These are phyloP conservation scores for Pilasporangium apinafurcum DNA, from an alignment of 352 stramenopile genomes.

Conservation along the genomic window DNA sequence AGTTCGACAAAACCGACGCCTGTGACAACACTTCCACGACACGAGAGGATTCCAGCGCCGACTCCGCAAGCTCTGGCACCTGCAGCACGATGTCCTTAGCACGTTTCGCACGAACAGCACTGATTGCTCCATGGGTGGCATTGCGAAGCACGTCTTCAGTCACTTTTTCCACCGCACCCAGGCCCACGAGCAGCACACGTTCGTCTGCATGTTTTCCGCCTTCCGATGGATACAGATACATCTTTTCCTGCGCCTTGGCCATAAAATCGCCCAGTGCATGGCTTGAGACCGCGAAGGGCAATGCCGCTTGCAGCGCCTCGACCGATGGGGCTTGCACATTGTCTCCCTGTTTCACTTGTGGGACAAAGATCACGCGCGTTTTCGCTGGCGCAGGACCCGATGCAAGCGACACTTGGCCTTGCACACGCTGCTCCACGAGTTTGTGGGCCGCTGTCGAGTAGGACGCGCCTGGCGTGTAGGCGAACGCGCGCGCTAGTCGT, in stretches of 20 bases:
- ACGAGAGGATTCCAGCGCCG: constrained; percentile 20
- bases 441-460: constrained; percentile 25
- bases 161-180: constrained; percentile 61
- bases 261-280: constrained; percentile 64
- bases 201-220: constrained; percentile 23
- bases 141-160: constrained; percentile 56
- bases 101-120: constrained; percentile 38
- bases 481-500: constrained; percentile 14
- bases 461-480: too few relatives aligned
- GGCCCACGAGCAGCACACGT: constrained; percentile 68
- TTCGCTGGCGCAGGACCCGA: constrained; percentile 2
- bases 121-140: constrained; percentile 60
- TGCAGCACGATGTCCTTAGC: constrained; percentile 46
- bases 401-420: constrained; percentile 34
- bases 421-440: constrained; percentile 65
- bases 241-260: constrained; percentile 53
- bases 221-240: constrained; percentile 64
- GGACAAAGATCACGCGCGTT: constrained; percentile 61
- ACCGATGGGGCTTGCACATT: constrained; percentile 5
- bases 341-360: constrained; percentile 13
- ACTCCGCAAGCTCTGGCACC: constrained; percentile 26
- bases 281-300: constrained; percentile 63
- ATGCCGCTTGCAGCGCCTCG: constrained; percentile 18
- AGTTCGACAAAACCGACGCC: constrained; percentile 81
- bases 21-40: constrained; percentile 70